Conservation (phyloP, 495 filamentous ascomycete genomes). For the Cenococcum geophilum region DNA sequence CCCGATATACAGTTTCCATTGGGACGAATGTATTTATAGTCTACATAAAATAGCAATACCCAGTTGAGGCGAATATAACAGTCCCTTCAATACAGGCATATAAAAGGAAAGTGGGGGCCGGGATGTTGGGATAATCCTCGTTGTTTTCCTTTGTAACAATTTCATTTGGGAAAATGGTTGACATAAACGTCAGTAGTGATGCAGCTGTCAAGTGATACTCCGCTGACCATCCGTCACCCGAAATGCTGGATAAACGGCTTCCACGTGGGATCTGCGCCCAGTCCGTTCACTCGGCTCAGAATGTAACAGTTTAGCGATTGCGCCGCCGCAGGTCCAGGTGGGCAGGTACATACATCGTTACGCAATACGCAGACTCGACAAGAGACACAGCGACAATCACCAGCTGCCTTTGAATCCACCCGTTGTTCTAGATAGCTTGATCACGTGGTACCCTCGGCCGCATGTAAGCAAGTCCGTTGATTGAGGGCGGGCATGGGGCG, state of each 20-base stretch:
- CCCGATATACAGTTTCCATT: too few relatives aligned
- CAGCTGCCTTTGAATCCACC: neutral
- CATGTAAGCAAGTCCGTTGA: constrained; percentile 19
- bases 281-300: neutral
- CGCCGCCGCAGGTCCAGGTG: neutral
- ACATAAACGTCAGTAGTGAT: too few relatives aligned
- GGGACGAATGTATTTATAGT: too few relatives aligned
- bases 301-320: constrained; percentile 2
- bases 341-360: constrained; percentile 1
- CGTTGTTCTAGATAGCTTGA: neutral
- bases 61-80: neutral
- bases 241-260: neutral
- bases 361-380: neutral
- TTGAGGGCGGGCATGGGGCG: constrained; percentile 34
- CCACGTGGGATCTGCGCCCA: constrained; percentile 1
- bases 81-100: neutral
- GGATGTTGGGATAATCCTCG: neutral
- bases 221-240: neutral
- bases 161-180: too few relatives aligned
- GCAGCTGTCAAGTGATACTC: neutral
- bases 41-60: neutral
- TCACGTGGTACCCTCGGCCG: constrained; percentile 4
- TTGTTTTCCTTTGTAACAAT: too few relatives aligned
- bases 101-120: neutral
- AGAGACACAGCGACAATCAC: neutral